phyloP scores from a whole-genome alignment of 805 yeast genomes.

The Wickerhamiella shivajii region DNA sequence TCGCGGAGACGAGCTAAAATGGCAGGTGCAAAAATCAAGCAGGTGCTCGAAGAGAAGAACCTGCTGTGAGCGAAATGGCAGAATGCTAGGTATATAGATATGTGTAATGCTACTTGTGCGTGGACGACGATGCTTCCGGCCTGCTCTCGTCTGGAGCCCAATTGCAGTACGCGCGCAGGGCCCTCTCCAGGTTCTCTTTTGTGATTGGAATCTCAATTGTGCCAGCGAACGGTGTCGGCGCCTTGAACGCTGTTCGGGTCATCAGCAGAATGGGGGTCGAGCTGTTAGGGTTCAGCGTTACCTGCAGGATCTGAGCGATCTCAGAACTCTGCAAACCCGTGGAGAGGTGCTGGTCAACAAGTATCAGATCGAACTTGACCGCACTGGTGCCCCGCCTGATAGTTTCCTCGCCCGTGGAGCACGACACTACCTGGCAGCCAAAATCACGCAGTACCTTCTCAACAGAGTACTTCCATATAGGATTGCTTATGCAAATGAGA shows the following conservation, averaged over 20 bases:
- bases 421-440: constrained; percentile 71
- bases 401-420: constrained; percentile 68
- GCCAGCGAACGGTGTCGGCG: constrained; percentile 37
- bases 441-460: constrained; percentile 46
- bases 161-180: constrained; percentile 22
- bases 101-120: no score
- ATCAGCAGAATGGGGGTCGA: constrained; percentile 72
- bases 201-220: constrained; percentile 61
- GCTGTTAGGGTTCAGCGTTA: constrained; percentile 67
- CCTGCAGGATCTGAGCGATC: constrained; percentile 61
- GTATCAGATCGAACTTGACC: constrained; percentile 68
- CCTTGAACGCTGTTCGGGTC: constrained; percentile 16
- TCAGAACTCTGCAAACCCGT: constrained; percentile 41
- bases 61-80: constrained; percentile 2
- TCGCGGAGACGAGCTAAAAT: not conserved
- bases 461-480: constrained; percentile 58
- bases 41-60: constrained; percentile 9
- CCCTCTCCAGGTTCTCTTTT: constrained; percentile 23
- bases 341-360: constrained; percentile 45
- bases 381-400: constrained; percentile 69
- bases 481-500: constrained; percentile 74
- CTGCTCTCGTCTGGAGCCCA: constrained; percentile 23
- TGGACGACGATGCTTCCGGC: no score
- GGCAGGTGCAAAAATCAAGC: constrained; percentile 2
- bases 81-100: not conserved